Percentiles rank a stretch among this genome's conserved stretches.
phyloP scores from a whole-genome alignment of 257 asterid genomes.

The Buddleja alternifolia region DNA sequence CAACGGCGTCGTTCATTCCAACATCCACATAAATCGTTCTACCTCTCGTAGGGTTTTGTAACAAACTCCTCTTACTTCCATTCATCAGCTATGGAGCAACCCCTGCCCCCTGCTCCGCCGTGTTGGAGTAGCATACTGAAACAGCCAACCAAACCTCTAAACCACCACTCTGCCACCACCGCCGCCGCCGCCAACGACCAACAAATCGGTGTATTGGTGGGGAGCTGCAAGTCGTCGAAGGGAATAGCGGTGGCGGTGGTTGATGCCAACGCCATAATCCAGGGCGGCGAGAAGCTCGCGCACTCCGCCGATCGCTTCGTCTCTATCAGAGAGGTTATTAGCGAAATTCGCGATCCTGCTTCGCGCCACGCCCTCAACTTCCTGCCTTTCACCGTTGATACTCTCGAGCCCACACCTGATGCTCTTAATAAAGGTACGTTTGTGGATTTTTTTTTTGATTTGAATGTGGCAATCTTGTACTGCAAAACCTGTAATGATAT shows the following conservation, averaged over 20 bases:
- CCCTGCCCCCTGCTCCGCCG: conserved; percentile 44
- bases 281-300: conserved; percentile 66
- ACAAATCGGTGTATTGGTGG: conserved; percentile 48
- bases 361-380: conserved; percentile 88
- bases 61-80: background rate
- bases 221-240: conserved; percentile 76
- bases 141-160: conserved; percentile 39
- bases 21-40: background rate
- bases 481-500: too few species aligned
- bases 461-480: background rate
- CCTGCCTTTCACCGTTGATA: conserved; percentile 79
- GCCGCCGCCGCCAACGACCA: conserved; percentile 23
- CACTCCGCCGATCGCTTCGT: conserved; percentile 81
- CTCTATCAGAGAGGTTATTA: conserved; percentile 76
- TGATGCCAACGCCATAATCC: conserved; percentile 92
- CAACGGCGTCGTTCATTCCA: conserved; percentile 2
- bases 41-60: conserved; percentile 39
- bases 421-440: conserved; percentile 73
- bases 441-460: background rate
- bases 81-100: conserved; percentile 54
- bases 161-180: conserved; percentile 25
- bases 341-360: conserved; percentile 82
- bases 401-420: conserved; percentile 79
- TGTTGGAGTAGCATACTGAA: conserved; percentile 74
- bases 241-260: conserved; percentile 92